Evolutionary conservation across 129 eudicot species (phyloP).

Genomic region (Dittrichia graveolens): DNA sequence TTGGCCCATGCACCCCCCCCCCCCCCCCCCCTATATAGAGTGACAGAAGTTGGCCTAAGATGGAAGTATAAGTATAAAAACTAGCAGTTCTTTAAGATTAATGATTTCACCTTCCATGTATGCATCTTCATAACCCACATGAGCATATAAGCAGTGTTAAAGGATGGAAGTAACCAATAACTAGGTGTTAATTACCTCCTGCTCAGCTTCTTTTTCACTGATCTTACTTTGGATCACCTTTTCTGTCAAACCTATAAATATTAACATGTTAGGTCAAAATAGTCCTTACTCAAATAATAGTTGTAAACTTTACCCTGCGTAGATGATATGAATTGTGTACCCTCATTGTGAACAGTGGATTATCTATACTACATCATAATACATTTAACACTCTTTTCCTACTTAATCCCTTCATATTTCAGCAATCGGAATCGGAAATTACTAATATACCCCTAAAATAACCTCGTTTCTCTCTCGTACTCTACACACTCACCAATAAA

Average conservation of each 20-base stretch:
- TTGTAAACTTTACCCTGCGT: too few relatives aligned
- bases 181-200: constrained; percentile 46
- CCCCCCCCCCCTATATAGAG: neutral
- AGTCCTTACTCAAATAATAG: neutral
- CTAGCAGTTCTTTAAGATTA: neutral
- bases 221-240: constrained; percentile 78
- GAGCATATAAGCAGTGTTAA: neutral
- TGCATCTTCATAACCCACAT: constrained; percentile 1
- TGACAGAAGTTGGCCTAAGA: neutral
- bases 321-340: too few relatives aligned
- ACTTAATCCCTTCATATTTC: too few relatives aligned
- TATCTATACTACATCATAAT: too few relatives aligned
- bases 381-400: too few relatives aligned
- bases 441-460: too few relatives aligned
- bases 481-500: too few relatives aligned
- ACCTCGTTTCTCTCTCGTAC: too few relatives aligned
- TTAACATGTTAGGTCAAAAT: constrained; percentile 11
- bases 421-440: too few relatives aligned
- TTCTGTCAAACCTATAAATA: constrained; percentile 67
- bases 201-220: constrained; percentile 89
- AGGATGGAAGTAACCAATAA: neutral
- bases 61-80: neutral
- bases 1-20: too few relatives aligned
- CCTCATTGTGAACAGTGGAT: too few relatives aligned
- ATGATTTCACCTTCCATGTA: constrained; percentile 15